Evolutionary conservation across 129 eudicot species (phyloP).

Genomic region (Artemisia tridentata): DNA sequence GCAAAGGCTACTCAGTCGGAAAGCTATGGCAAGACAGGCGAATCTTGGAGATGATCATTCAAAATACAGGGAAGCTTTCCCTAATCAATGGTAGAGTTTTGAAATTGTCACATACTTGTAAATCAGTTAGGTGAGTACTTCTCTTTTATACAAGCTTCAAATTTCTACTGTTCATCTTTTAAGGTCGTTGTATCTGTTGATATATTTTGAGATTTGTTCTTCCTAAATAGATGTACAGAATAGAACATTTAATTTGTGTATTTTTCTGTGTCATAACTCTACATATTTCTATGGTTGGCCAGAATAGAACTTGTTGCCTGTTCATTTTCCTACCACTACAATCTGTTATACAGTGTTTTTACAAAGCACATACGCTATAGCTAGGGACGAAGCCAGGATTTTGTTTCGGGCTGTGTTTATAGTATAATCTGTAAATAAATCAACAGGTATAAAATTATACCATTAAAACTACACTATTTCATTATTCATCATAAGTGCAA

Average conservation of each 20-base stretch:
- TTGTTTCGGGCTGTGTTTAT: no score
- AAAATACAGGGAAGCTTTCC: conserved; percentile 84
- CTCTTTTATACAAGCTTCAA: background rate
- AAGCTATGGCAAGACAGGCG: conserved; percentile 53
- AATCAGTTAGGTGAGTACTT: background rate
- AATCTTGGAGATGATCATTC: conserved; percentile 59
- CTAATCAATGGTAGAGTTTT: conserved; percentile 79
- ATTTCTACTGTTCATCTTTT: background rate
- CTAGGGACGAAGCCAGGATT: no score
- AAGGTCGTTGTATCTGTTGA: background rate
- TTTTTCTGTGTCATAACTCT: conserved; percentile 4
- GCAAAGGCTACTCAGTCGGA: conserved; percentile 54
- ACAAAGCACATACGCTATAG: no score
- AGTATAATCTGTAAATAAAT: no score
- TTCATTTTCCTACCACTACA: no score
- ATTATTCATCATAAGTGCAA: no score
- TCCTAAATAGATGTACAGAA: conserved; percentile 6
- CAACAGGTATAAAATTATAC: no score
- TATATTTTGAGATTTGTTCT: background rate
- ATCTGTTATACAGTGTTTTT: background rate
- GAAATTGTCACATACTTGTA: background rate
- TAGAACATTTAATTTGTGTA: background rate
- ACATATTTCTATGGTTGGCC: background rate
- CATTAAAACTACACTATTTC: no score
- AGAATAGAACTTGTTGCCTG: background rate